phyloP scores from a whole-genome alignment of 805 yeast genomes.

The Helenozyma rhizophorensis region DNA sequence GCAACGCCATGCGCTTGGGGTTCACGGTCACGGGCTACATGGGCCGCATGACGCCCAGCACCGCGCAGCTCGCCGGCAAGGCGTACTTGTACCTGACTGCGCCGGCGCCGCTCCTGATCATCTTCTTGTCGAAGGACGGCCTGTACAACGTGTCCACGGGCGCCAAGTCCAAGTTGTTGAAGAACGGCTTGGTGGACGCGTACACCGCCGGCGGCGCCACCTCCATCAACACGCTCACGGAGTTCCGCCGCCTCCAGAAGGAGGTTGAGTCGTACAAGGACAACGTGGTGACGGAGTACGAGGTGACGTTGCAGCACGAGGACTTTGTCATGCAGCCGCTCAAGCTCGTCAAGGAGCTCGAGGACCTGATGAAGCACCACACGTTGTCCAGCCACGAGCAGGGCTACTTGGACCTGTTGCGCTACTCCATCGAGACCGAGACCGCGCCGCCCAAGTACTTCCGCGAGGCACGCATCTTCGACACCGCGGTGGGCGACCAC shows the following conservation, averaged over 20 bases:
- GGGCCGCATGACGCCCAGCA: conserved; percentile 13
- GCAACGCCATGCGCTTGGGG: conserved; percentile 21
- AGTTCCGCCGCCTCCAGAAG: conserved; percentile 19
- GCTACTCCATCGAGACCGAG: conserved; percentile 6
- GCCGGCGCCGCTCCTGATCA: conserved; percentile 26
- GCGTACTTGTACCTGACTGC: conserved; percentile 21
- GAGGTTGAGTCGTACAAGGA: conserved; percentile 16
- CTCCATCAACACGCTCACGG: conserved; percentile 16
- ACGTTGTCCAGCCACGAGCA: conserved; percentile 8
- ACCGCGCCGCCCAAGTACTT: conserved; percentile 34
- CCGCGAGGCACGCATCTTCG: conserved; percentile 33
- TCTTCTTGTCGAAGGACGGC: conserved; percentile 30
- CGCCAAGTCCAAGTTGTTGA: conserved; percentile 13
- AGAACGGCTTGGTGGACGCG: conserved; percentile 21
- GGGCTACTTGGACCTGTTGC: conserved; percentile 10
- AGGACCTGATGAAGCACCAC: conserved; percentile 9
- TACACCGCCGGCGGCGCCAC: conserved; percentile 6
- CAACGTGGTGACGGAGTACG: conserved; percentile 23
- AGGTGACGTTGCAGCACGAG: conserved; percentile 22
- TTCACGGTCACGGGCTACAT: conserved; percentile 14
- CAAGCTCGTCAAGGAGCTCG: conserved; percentile 14
- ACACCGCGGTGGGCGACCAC: conserved; percentile 20
- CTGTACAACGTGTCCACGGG: conserved; percentile 23
- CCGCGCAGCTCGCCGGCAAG: conserved; percentile 18
- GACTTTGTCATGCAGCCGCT: conserved; percentile 23